phyloP scores from a whole-genome alignment of 2,329 filamentous ascomycete genomes.

The Aspergillus sp. region DNA sequence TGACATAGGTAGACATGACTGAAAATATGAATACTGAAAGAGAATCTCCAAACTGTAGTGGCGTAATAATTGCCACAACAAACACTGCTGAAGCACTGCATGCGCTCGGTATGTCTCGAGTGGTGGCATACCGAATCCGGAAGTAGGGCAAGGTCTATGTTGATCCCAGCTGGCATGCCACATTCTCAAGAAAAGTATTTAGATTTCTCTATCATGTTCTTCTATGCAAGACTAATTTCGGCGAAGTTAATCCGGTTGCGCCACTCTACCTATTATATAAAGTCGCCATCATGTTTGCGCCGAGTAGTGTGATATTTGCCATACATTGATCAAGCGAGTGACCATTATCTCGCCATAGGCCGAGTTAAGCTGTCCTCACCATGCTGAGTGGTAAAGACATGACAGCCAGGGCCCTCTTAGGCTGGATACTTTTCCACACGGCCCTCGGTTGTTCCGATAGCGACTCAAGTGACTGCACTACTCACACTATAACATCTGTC shows the following conservation, averaged over 20 bases:
- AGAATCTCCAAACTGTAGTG: too few relatives aligned
- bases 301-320: neutral
- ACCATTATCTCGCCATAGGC: neutral
- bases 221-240: too few relatives aligned
- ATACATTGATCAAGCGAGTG: neutral
- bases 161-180: neutral
- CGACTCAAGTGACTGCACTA: neutral
- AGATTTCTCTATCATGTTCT: neutral
- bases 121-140: too few relatives aligned
- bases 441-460: neutral
- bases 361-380: neutral
- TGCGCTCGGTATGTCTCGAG: too few relatives aligned
- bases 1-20: too few relatives aligned
- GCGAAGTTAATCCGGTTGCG: neutral
- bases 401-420: conserved; percentile 11
- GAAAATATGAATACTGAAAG: too few relatives aligned
- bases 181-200: neutral
- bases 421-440: neutral
- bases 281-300: neutral
- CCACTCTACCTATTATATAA: neutral
- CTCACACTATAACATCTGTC: neutral
- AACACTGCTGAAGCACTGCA: too few relatives aligned
- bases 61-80: too few relatives aligned
- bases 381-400: neutral
- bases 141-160: neutral